A percentile compares a stretch with the other conserved stretches of the same genome.
Conservation (phyloP, 2,329 filamentous ascomycete species). For the Colletotrichum musicola region DNA sequence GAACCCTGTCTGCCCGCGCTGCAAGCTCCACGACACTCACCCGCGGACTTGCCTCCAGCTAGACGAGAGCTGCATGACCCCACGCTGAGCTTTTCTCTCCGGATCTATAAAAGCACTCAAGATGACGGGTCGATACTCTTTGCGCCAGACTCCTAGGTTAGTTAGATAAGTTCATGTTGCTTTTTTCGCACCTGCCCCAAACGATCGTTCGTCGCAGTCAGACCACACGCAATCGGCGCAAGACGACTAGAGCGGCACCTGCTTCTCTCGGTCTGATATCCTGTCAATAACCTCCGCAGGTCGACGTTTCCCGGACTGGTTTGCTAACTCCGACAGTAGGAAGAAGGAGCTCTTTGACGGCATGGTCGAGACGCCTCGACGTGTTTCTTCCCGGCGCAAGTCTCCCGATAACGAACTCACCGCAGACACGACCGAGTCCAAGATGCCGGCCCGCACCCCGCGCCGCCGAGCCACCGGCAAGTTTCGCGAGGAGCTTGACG, state of each 20-base stretch:
- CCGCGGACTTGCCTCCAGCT: conserved; percentile 30
- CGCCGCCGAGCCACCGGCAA: conserved; percentile 63
- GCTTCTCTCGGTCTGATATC: background rate
- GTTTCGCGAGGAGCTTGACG: conserved; percentile 63
- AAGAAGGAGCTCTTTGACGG: conserved; percentile 73
- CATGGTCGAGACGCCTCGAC: conserved; percentile 70
- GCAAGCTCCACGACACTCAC: conserved; percentile 23
- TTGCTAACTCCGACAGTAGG: conserved; percentile 49
- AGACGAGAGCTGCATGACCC: conserved; percentile 39
- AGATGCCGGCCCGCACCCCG: conserved; percentile 46
- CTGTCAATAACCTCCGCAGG: conserved; percentile 10
- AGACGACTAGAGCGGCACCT: conserved; percentile 1
- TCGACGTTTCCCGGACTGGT: too few relatives aligned
- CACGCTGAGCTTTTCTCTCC: conserved; percentile 20
- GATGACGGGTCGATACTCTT: conserved; percentile 54
- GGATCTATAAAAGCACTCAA: conserved; percentile 38
- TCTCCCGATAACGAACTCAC: conserved; percentile 49
- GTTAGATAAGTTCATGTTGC: conserved; percentile 23
- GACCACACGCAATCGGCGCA: background rate
- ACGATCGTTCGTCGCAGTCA: background rate
- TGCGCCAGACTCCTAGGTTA: conserved; percentile 54
- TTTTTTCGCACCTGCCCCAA: conserved; percentile 28
- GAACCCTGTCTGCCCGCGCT: conserved; percentile 21
- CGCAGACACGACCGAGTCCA: conserved; percentile 34
- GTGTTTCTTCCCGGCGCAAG: conserved; percentile 61